Base-by-base conservation (phyloP, 202 grass and related monocot species). In the Elaeis oleifera region DNA sequence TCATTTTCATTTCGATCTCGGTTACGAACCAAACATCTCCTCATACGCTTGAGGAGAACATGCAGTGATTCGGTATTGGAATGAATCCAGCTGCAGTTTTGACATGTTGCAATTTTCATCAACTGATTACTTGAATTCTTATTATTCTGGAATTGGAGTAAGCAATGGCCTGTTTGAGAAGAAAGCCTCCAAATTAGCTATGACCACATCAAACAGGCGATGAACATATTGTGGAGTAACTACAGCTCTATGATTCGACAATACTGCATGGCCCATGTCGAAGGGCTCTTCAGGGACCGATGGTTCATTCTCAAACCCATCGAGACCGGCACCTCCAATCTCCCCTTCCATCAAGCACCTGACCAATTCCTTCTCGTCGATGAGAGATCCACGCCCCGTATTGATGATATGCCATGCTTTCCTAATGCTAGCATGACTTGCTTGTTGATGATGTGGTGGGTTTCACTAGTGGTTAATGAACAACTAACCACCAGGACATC, bases 221-320 rank as follows among this genome's bases (percentile, higher is more conserved):
- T 8, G 18, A 0, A 16, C 7, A 0, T 74, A 67, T 25, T 94
- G 78, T 6, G 66, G 8, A 28, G 84, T 88, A 44, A 51, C 53
- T 1, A 17, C 56, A 1, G 84, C 67, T 24, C 11, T 18, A 19
- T 92, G 89, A 15, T 60, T 63, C 19, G 80, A 80, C 1, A 92
- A 56, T 14, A 94, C 84, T 15, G 82, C 81, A 3, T 69, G 82
- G 58, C 84, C 84, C 81, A 94, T 79, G 19, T 18, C 24, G 2
- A 76, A 0, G 16, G 84, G 5, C 71, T 82, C 74, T 1, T 53
- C 56, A 5, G 84, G 84, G 49, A 92, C 78, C 8, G 23, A 16
- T 0, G 81, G 84, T 51, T 94, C 89, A 0, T 71, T 48, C 54
- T 94, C 81, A 32, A 77, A 82, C 18, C 88, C 84, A 54, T 94